Evolutionary conservation across 2,329 filamentous ascomycete species (phyloP), one percentile per base, ranked within the genome.

Genomic region (Myriosclerotinia duriaeana): DNA sequence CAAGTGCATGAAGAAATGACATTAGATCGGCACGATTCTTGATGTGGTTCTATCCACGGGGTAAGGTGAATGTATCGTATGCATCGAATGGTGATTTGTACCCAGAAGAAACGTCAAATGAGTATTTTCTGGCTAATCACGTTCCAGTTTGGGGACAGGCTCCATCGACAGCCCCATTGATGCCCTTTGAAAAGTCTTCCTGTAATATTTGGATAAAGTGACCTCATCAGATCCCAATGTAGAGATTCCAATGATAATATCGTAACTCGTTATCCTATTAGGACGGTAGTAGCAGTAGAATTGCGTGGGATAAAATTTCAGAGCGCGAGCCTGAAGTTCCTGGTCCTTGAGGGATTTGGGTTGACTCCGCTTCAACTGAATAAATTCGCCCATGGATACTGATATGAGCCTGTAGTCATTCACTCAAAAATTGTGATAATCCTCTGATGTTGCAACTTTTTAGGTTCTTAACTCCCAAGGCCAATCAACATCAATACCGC

Each of bases 51-150:
- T 50, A 17, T 53, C 42, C 50, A 2, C n/a, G 17, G 11, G n/a
- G 48, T 53, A 26, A 11, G 15, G 50, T 1, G 9, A 63, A 30
- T 20, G 17, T n/a, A 30, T 34, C 60, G 12, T 36, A 63, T 15
- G 48, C 53, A 9, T 63, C 53, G 2, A 63, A 17, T 26, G 26
- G 46, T 20, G 48, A 53, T 9, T n/a, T 11, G 11, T 34, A 38
- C 9, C 60, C 38, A 9, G 53, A 53, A 6, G 26, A 63, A 15
- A 63, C 20, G 5, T 50, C 60, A 44, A 63, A 63, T 4, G 46
- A 63, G 17, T 48, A 52, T 5, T 9, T n/a, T 20, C 11, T 2
- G 2, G 48, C 60, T 7, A 5, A 4, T 5, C 1, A 15, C 5
- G 14, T 54, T 42, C 38, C 60, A 42, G 53, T 63, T 15, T 53